Base-by-base conservation (phyloP, 257 asterid species). In the Mentha longifolia region DNA sequence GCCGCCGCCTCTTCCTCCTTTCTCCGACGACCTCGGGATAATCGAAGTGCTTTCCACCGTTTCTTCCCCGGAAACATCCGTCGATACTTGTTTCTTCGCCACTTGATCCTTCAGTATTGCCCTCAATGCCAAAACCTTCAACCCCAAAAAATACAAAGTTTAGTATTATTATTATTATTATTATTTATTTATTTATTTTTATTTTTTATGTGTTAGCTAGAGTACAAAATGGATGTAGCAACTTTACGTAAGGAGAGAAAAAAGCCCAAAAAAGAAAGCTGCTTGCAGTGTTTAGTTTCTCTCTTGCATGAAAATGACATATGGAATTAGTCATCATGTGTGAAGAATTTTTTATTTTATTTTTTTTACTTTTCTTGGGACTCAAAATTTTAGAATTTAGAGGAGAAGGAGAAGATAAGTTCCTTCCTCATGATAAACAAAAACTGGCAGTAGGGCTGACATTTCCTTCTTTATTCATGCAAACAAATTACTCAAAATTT, bases 41-140 rank as follows among this genome's bases (percentile, higher is more conserved):
- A 89, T 84, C 51, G 88, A 85, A 49, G 91, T 89, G 85, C 98
- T 93, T 45, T 93, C 98, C 2, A 87, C 97, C 0, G 96, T 93
- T 51, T 89, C 97, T 58, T 93, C 97, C 0, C 95, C 92, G 2
- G 97, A 89, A 8, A 78, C 70, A 2, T 89, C 95, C 1, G 87
- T 57, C 6, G 98, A 92, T 9, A 73, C 79, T 76, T 92, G 92
- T 59, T 89, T 89, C 81, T 82, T 87, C 8, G 74, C 74, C 39
- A 81, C 85, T 74, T 90, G 93, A 65, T 90, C 96, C 76, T 89
- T 93, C 19, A 93, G 77, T 10, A 93, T 77, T 4, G 82, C 82
- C 83, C 96, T 87, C 82, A 93, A 64, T 31, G 98, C 86, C 87
- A 87, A 16, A 49, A 93, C 98, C 59, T 15, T 25, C 9, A 8